phyloP scores from a whole-genome alignment of 2,329 filamentous ascomycete species.

The Plectosphaerella plurivora region DNA sequence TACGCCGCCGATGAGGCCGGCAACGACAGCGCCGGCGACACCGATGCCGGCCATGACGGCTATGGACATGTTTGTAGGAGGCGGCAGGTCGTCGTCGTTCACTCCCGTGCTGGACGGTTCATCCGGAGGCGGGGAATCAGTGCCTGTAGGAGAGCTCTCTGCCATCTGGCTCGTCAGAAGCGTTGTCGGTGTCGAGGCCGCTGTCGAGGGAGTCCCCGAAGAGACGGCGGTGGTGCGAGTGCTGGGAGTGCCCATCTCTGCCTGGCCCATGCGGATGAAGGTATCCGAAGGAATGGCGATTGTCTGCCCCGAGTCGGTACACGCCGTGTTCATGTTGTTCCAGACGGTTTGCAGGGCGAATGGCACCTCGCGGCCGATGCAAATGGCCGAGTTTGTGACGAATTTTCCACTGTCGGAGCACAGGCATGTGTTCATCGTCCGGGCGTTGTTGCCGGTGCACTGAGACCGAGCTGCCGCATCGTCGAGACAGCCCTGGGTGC shows the following conservation, averaged over 20 bases:
- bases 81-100: conserved; percentile 15
- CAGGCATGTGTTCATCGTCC: conserved; percentile 42
- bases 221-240: no score
- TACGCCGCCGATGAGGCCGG: conserved; percentile 12
- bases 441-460: conserved; percentile 34
- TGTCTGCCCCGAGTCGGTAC: conserved; percentile 36
- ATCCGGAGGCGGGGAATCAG: background rate
- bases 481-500: conserved; percentile 38
- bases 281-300: conserved; percentile 34
- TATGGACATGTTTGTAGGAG: conserved; percentile 14
- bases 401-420: conserved; percentile 46
- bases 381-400: conserved; percentile 40
- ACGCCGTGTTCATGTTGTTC: conserved; percentile 36
- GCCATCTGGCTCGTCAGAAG: conserved; percentile 4
- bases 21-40: conserved; percentile 27
- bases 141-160: background rate
- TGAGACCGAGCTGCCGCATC: conserved; percentile 30
- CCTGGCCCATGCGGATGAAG: conserved; percentile 26
- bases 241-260: background rate
- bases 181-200: no score
- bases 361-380: conserved; percentile 32
- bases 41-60: conserved; percentile 34
- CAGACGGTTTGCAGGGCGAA: conserved; percentile 39
- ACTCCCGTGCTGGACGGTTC: background rate
- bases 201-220: no score